Evolutionary conservation across 371 early-diverging fungal species (phyloP), one percentile per base, ranked within the genome.

Genomic region (Apophysomyces sp.): DNA sequence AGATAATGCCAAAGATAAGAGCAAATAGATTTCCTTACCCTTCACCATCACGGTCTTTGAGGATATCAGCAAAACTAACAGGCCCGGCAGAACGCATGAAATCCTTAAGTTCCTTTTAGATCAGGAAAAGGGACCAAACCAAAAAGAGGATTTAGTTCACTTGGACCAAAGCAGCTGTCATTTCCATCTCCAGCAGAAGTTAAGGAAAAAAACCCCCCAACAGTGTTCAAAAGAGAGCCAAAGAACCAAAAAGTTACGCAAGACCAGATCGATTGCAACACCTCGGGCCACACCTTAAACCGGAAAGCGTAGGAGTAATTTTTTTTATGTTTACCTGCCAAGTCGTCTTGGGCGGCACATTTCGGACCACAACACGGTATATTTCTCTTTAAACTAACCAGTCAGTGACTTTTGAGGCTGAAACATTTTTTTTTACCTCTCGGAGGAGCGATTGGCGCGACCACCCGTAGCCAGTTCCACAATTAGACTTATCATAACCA

Each of bases 1-100:
- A 21, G 55, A 30, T 28, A 39, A 4, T n/a, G 30, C 8, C 13
- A n/a, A 28, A 51, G 28, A n/a, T 7, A n/a, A 51, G 30, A 34
- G 9, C 53, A 52, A 44, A 24, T 29, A 21, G 40, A 39, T 21
- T 51, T 29, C 29, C 77, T 78, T 78, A 91, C 92, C 96, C 97
- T 74, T 91, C 89, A 26, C 92, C 93, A 40, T 89, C 86, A 44
- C 89, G 81, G 64, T 87, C 84, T 73, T 86, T 88, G 72, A 89
- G 92, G 55, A 92, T 87, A 72, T 95, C 94, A 26, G 97, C 89
- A 81, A 92, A 97, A 32, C 88, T 84, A 16, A 97, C 96, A 71
- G 94, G 93, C 51, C 96, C 96, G 36, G 94, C 95, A 66, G 90
- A 89, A 57, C 93, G 90, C 83, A 94, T 90, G 65, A 92, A 85